A percentile compares a stretch with the other conserved stretches of the same genome.
These are phyloP conservation scores for Afroboletus lepidellus DNA, from an alignment of 1,284 basidiomycete genomes.

Conservation along the genomic window DNA sequence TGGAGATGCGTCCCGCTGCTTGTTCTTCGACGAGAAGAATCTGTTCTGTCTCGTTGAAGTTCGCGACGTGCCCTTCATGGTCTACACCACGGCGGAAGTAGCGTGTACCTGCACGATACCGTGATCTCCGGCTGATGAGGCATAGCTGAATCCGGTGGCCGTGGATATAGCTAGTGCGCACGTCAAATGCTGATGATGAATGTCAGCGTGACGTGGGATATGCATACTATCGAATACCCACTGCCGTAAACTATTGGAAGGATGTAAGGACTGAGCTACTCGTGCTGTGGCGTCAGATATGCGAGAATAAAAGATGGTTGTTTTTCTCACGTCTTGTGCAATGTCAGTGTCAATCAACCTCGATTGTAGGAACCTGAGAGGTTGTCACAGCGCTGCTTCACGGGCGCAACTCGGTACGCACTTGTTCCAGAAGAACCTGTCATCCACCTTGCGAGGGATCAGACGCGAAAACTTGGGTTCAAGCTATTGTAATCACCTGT, in stretches of 20 bases:
- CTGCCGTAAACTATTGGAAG: constrained; percentile 92
- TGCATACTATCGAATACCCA: constrained; percentile 40
- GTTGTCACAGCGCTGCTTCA: constrained; percentile 6
- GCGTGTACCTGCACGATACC: constrained; percentile 93
- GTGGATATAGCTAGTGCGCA: constrained; percentile 77
- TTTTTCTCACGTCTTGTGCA: constrained; percentile 57
- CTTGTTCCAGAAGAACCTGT: constrained; percentile 99
- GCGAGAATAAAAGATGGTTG: background rate
- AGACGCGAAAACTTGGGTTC: constrained; percentile 16
- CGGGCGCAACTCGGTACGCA: constrained; percentile 22
- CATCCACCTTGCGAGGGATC: constrained; percentile 66
- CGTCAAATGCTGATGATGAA: constrained; percentile 72
- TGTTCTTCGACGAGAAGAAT: constrained; percentile 76
- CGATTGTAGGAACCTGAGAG: constrained; percentile 63
- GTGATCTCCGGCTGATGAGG: constrained; percentile 90
- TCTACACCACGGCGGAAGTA: constrained; percentile 97
- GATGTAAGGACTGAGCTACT: constrained; percentile 82
- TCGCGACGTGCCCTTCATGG: constrained; percentile 78
- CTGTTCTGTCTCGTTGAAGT: constrained; percentile 95
- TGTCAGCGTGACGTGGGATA: constrained; percentile 11
- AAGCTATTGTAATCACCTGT: constrained; percentile 46
- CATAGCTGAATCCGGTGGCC: constrained; percentile 81
- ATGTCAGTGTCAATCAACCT: constrained; percentile 65
- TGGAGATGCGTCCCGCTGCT: constrained; percentile 41
- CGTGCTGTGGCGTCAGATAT: constrained; percentile 14